Evolutionary conservation across 495 filamentous ascomycete species (phyloP), one percentile per base, ranked within the genome.

Genomic region (Chlorociboria aeruginascens): DNA sequence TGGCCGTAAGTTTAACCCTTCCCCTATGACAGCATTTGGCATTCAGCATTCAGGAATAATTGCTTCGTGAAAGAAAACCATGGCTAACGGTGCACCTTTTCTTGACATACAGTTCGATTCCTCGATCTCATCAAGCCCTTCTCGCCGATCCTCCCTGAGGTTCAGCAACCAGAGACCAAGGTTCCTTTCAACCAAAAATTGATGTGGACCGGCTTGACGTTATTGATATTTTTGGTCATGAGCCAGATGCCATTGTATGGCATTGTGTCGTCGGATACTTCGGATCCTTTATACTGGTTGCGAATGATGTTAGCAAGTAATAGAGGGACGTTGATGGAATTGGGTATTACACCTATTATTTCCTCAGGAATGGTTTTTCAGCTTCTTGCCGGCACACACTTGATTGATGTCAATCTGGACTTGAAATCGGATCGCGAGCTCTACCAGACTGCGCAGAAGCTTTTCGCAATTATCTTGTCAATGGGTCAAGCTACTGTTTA

Each of bases 311-410:
- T 97, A 75, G 93, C 93, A 61, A 93, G 85, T 85, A 99, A 99
- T 66, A 78, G 93, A 60, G 93, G 93, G 63, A 99, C 93, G 30
- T 64, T 99, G 65, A 99, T 99, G 93, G 93, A 99, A 61, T 66
- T 99, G 73, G 93, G 93, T 72, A 99, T 96, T 61, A 93, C 89
- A 30, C 93, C 93, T 46, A 97, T 99, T 67, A 96, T 99, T 69
- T 95, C 92, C 50, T 97, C 93, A 31, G 93, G 93, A 69, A 99
- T 97, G 93, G 87, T 99, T 58, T 99, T 99, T 78, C 92, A 98
- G 78, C 88, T 97, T 61, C 87, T 97, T 51, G 90, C 90, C 61
- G 93, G 93, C 67, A 99, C 93, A 71, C 93, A 99, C 75, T 79
- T 97, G 69, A 97, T 99, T 69, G 93, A 98, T 69, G 89, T 97